Percentiles rank a stretch among this genome's conserved stretches.
These are phyloP conservation scores for Botrytis sinoallii DNA, from an alignment of 2,329 filamentous ascomycete genomes.

Conservation along the genomic window DNA sequence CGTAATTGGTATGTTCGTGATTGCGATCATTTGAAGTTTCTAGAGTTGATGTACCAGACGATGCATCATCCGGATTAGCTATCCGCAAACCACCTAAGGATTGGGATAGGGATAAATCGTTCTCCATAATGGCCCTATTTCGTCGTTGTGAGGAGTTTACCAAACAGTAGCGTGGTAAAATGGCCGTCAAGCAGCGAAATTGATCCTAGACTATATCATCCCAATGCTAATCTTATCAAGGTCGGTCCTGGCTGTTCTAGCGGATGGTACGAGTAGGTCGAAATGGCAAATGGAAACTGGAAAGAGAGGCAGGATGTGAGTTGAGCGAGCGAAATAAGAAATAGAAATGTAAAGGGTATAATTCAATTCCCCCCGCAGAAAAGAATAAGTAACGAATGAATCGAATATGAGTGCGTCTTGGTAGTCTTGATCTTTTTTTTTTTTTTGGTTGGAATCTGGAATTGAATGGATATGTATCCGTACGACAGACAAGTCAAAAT, in stretches of 20 bases:
- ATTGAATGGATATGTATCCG: slow-evolving; percentile 11
- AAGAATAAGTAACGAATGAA: slow-evolving; percentile 2
- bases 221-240: slow-evolving; percentile 12
- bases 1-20: slow-evolving; percentile 19
- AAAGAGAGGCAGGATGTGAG: background rate
- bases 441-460: background rate
- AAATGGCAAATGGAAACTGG: background rate
- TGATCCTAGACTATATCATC: slow-evolving; percentile 25
- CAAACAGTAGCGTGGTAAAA: slow-evolving; percentile 3
- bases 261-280: background rate
- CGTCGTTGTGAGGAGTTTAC: background rate
- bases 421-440: background rate
- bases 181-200: slow-evolving; percentile 20
- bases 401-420: background rate
- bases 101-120: slow-evolving; percentile 87
- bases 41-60: slow-evolving; percentile 30
- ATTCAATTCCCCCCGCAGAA: background rate
- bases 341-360: background rate
- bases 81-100: slow-evolving; percentile 92
- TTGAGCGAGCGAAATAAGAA: background rate
- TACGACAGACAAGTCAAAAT: background rate
- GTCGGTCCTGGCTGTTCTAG: slow-evolving; percentile 5
- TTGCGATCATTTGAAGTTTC: slow-evolving; percentile 32
- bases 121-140: slow-evolving; percentile 62
- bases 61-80: slow-evolving; percentile 74